Evolutionary conservation across 257 asterid genomes (phyloP).

Genomic region (Voacanga thouarsii): DNA sequence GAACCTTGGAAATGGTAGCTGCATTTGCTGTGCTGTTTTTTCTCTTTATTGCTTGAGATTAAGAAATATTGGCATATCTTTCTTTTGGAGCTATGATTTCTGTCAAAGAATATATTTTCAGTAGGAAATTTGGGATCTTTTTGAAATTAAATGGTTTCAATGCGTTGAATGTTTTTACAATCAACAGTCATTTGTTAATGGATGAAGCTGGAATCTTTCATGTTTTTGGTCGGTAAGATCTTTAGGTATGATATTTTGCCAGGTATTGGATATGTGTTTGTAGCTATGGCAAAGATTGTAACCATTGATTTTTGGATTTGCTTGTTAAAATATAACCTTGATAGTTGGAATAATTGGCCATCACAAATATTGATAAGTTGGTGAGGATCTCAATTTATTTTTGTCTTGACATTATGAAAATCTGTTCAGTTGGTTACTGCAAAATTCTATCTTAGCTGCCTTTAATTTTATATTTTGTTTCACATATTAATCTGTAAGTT

Average conservation of each 20-base stretch:
- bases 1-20: slow-evolving; percentile 9
- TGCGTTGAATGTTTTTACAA: neutral
- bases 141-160: neutral
- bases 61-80: neutral
- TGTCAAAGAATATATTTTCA: too few relatives aligned
- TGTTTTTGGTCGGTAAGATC: neutral
- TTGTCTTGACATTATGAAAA: neutral
- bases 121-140: neutral
- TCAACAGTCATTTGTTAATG: neutral
- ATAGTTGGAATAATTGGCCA: neutral
- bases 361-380: neutral
- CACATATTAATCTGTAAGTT: too few relatives aligned
- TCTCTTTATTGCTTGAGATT: neutral
- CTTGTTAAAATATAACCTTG: neutral
- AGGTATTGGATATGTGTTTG: neutral
- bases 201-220: neutral
- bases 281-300: neutral
- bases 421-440: neutral
- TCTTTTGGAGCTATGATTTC: neutral
- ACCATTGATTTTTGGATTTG: neutral
- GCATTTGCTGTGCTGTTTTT: neutral
- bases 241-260: neutral
- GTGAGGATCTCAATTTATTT: neutral
- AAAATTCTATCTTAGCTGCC: neutral
- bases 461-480: neutral